phyloP scores from a whole-genome alignment of 2,329 filamentous ascomycete species.

The Leptographium lundbergii region DNA sequence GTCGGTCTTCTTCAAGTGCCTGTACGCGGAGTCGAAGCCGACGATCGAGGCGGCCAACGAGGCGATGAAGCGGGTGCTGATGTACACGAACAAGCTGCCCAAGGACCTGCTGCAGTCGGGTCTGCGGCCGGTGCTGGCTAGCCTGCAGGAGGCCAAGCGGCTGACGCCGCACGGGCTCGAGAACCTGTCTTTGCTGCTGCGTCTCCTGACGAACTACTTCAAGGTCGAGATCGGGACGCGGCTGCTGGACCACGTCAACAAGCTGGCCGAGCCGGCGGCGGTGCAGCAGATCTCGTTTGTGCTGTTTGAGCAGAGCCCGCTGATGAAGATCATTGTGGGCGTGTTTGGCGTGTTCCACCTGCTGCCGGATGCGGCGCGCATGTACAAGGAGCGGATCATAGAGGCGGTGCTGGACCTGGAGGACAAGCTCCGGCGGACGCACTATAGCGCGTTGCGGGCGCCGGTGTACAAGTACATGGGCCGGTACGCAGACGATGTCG shows the following conservation, averaged over 20 bases:
- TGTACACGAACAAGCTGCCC: conserved; percentile 79
- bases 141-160: conserved; percentile 84
- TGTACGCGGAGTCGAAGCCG: conserved; percentile 85
- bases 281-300: conserved; percentile 90
- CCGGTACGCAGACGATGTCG: conserved; percentile 80
- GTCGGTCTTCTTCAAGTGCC: conserved; percentile 91
- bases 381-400: conserved; percentile 82
- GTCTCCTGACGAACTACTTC: conserved; percentile 93
- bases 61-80: conserved; percentile 75
- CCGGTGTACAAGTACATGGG: conserved; percentile 91
- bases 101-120: conserved; percentile 94
- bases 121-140: conserved; percentile 87
- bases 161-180: conserved; percentile 82
- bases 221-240: conserved; percentile 95
- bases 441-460: conserved; percentile 80
- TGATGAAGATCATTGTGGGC: conserved; percentile 89
- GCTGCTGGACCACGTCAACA: conserved; percentile 86
- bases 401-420: conserved; percentile 86
- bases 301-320: conserved; percentile 80
- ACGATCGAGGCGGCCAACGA: conserved; percentile 91
- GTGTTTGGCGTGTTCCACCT: conserved; percentile 97
- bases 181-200: conserved; percentile 77
- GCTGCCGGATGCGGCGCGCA: conserved; percentile 77
- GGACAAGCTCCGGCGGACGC: conserved; percentile 69
- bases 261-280: conserved; percentile 67